phyloP scores from a whole-genome alignment of 2,329 filamentous ascomycete species.

The Lasiodiplodia sp. region DNA sequence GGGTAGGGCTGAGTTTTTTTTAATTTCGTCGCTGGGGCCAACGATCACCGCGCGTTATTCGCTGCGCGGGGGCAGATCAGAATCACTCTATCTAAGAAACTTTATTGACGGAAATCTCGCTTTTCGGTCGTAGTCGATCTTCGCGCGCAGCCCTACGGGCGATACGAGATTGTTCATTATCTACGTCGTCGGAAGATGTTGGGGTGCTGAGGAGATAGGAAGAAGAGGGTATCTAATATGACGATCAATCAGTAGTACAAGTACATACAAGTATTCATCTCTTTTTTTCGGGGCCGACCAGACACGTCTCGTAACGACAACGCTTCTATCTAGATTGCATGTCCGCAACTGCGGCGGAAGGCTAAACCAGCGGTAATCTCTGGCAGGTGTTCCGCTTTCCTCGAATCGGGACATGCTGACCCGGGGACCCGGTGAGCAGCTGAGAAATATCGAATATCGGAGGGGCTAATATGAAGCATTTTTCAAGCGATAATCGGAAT shows the following conservation, averaged over 20 bases:
- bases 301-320: no score
- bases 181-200: constrained; percentile 1
- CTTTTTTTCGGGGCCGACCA: not conserved
- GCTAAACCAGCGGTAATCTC: not conserved
- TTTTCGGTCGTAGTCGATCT: not conserved
- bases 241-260: no score
- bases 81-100: not conserved
- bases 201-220: not conserved
- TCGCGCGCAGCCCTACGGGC: not conserved
- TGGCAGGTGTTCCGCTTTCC: not conserved
- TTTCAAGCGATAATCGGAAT: not conserved
- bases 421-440: not conserved
- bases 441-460: not conserved
- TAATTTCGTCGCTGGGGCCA: not conserved
- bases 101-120: constrained; percentile 2
- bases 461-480: not conserved
- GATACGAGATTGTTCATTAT: not conserved
- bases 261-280: not conserved
- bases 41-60: not conserved
- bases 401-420: not conserved
- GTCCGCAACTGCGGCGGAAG: not conserved
- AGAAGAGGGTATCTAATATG: not conserved
- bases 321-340: not conserved
- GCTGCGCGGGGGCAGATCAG: not conserved
- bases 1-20: not conserved